Base-by-base conservation (phyloP, 495 filamentous ascomycete genomes). In the Bathelium albidoporum region DNA sequence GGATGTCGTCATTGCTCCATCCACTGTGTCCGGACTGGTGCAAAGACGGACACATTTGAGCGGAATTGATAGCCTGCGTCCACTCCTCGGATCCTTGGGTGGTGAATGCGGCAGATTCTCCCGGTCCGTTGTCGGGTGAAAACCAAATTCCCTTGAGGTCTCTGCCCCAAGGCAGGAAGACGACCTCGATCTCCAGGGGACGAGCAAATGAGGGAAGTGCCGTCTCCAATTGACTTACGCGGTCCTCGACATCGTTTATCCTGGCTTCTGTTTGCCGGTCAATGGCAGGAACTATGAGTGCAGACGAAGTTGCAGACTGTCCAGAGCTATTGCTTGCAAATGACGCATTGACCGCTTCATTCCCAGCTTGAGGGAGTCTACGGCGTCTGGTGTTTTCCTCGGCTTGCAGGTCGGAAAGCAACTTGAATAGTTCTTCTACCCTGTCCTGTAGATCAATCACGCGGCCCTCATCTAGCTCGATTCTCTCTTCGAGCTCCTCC, bases 151-250 rank as follows among this genome's bases (percentile, higher is more conserved):
- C 82, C 67, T 79, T 81, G 49, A 89, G 73, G 1, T 81, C 66
- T 32, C 70, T 69, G 10, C 80, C 82, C 73, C 85, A 89, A 34
- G 86, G 86, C n/a, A 88, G 67, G 59, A 88, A 81, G 20, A 88
- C 77, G 22, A 89, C 84, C 67, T 89, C 85, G 28, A 89, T 70
- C 66, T 86, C 79, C 85, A 84, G 88, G 4, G 86, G 85, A n/a
- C 79, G 76, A 22, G 72, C 71, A 58, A 73, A 75, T 0, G 84
- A 80, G 11, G 86, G 85, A 29, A 81, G 69, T 12, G 81, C 78
- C 5, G 75, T 62, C 66, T 87, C 83, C 2, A 88, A 76, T 63
- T 80, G 74, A 63, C 71, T 74, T 31, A 89, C 70, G 49, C 85
- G 79, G 1, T 79, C 76, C 64, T 84, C 81, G 0, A 89, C 70